phyloP scores from a whole-genome alignment of 179 eudicot species.

The Silene noctiflora region DNA sequence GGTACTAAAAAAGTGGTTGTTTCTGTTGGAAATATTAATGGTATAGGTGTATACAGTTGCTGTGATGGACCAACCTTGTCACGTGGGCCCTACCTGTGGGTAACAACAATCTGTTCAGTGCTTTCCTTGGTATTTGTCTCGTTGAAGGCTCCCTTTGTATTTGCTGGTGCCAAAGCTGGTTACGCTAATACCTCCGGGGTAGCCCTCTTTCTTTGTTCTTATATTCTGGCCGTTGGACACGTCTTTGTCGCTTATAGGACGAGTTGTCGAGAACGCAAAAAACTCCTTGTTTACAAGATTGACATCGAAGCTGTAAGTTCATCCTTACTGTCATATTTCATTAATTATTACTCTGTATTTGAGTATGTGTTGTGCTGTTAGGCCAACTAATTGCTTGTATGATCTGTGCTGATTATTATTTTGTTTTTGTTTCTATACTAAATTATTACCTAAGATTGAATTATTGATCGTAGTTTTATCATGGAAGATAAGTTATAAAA shows the following conservation, averaged over 20 bases:
- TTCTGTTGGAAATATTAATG: not conserved
- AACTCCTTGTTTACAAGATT: conserved; percentile 82
- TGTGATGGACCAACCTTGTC: conserved; percentile 90
- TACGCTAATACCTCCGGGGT: conserved; percentile 40
- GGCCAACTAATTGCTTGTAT: no score
- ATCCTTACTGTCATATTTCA: not conserved
- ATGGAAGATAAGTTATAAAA: no score
- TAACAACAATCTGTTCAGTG: conserved; percentile 61
- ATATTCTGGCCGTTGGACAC: conserved; percentile 69
- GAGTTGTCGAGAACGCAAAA: conserved; percentile 91
- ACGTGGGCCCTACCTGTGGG: conserved; percentile 73
- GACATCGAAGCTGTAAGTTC: conserved; percentile 94
- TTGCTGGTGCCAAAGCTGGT: conserved; percentile 33
- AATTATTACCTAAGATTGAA: no score
- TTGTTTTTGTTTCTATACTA: no score
- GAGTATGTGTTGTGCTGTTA: not conserved
- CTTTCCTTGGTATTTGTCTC: conserved; percentile 71
- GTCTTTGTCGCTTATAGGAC: conserved; percentile 83
- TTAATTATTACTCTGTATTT: not conserved
- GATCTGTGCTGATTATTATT: no score
- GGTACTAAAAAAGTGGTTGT: not conserved
- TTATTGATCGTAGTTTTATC: no score
- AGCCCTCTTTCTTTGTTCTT: conserved; percentile 58
- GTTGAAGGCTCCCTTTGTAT: conserved; percentile 73
- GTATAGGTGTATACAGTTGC: conserved; percentile 80